phyloP scores from a whole-genome alignment of 371 early-diverging fungal genomes.

The Mucor circinelloides region DNA sequence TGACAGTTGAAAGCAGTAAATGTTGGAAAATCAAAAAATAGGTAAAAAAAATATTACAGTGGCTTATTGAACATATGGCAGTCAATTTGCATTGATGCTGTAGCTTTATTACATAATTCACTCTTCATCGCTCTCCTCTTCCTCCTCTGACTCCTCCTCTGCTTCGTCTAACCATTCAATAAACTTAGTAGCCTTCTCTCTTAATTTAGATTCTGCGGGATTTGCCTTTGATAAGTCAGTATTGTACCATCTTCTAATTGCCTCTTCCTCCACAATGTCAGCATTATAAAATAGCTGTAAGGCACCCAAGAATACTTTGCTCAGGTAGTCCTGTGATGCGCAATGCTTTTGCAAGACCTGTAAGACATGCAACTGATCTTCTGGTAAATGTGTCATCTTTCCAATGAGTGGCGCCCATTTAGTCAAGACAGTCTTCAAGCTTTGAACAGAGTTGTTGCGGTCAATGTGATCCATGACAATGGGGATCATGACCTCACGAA shows the following conservation, averaged over 20 bases:
- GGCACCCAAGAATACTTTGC: conserved; percentile 64
- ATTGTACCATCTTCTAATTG: conserved; percentile 77
- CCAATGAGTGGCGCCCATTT: conserved; percentile 75
- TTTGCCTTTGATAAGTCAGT: conserved; percentile 37
- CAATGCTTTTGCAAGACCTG: conserved; percentile 64
- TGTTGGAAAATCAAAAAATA: conserved; percentile 10
- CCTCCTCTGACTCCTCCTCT: conserved; percentile 49
- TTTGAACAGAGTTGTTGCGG: conserved; percentile 33
- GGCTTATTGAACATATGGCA: not conserved
- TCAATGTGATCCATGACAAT: conserved; percentile 64
- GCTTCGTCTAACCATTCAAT: conserved; percentile 74
- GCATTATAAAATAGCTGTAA: conserved; percentile 76
- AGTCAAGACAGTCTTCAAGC: conserved; percentile 50
- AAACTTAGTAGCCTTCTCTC: conserved; percentile 57
- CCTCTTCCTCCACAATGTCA: conserved; percentile 87
- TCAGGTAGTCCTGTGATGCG: conserved; percentile 42
- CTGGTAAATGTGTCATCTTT: conserved; percentile 70
- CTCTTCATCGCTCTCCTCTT: conserved; percentile 28
- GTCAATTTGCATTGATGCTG: not conserved
- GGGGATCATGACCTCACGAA: conserved; percentile 77
- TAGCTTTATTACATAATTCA: not conserved
- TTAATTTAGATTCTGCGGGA: conserved; percentile 36
- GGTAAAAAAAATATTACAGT: conserved; percentile 11
- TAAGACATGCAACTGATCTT: conserved; percentile 81
- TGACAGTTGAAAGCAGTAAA: not conserved